Conservation (phyloP, 2,329 filamentous ascomycete species). For the Colletotrichum sojae region DNA sequence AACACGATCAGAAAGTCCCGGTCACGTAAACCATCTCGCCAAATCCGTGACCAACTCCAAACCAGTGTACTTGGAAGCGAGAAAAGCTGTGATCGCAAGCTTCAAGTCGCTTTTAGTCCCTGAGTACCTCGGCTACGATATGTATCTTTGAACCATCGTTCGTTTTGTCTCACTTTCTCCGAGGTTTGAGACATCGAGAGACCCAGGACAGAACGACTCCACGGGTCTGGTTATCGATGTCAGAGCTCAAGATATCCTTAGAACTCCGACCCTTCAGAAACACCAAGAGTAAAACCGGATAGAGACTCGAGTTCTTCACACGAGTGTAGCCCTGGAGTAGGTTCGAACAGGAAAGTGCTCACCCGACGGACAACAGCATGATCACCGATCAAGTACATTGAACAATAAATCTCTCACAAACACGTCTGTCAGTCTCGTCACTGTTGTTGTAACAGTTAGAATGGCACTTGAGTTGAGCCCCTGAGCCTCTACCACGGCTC, state of each 20-base stretch:
- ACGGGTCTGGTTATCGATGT: neutral
- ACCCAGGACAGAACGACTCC: neutral
- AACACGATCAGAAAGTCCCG: too few relatives aligned
- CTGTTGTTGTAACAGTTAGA: neutral
- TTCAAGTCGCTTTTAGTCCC: neutral
- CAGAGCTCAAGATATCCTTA: slow-evolving; percentile 1
- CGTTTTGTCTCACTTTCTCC: slow-evolving; percentile 11
- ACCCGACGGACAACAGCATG: neutral
- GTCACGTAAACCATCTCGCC: too few relatives aligned
- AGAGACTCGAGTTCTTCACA: neutral
- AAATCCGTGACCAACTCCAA: too few relatives aligned
- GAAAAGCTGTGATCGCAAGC: too few relatives aligned
- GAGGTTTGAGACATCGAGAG: slow-evolving; percentile 11
- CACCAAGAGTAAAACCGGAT: neutral
- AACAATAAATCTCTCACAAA: slow-evolving; percentile 24
- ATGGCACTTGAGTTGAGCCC: neutral
- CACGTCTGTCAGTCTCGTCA: neutral
- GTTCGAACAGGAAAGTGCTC: neutral
- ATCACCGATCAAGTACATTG: neutral
- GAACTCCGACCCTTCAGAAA: neutral
- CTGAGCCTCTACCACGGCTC: too few relatives aligned
- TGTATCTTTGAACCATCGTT: neutral
- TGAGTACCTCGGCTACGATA: neutral
- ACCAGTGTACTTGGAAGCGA: too few relatives aligned
- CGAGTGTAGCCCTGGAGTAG: neutral